Conservation (phyloP, 2,329 filamentous ascomycete genomes). For the Ophiostoma novo-ulmi region DNA sequence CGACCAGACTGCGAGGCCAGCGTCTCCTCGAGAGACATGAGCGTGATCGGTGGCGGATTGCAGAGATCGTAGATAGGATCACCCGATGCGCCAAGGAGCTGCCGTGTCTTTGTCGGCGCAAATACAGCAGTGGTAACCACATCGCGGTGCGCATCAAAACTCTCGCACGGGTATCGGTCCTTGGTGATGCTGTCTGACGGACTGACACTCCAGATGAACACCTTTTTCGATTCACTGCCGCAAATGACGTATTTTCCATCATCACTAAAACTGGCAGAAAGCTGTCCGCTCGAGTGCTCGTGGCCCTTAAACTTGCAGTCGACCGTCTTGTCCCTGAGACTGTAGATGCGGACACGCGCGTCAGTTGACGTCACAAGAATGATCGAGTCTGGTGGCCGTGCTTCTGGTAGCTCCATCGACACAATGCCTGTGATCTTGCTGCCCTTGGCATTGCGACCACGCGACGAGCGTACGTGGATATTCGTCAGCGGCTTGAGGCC, state of each 20-base stretch:
- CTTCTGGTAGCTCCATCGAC: conserved; percentile 35
- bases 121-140: conserved; percentile 87
- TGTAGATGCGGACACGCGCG: conserved; percentile 85
- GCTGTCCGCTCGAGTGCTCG: conserved; percentile 84
- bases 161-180: conserved; percentile 78
- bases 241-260: conserved; percentile 82
- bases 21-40: conserved; percentile 67
- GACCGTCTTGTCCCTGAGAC: conserved; percentile 73
- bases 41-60: conserved; percentile 83
- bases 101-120: conserved; percentile 72
- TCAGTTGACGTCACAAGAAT: conserved; percentile 92
- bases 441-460: conserved; percentile 89
- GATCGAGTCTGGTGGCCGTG: conserved; percentile 55
- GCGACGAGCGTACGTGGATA: conserved; percentile 85
- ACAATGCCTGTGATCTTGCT: conserved; percentile 97
- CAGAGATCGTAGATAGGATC: conserved; percentile 96
- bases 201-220: conserved; percentile 84
- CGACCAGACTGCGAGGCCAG: conserved; percentile 33
- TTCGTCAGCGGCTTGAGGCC: conserved; percentile 78
- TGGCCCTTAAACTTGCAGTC: conserved; percentile 90
- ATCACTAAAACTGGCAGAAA: conserved; percentile 82
- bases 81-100: conserved; percentile 71
- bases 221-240: conserved; percentile 84
- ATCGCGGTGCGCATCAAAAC: conserved; percentile 83
- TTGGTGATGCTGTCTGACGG: conserved; percentile 49